phyloP scores from a whole-genome alignment of 2,329 filamentous ascomycete genomes.

The Talaromyces atroroseus region DNA sequence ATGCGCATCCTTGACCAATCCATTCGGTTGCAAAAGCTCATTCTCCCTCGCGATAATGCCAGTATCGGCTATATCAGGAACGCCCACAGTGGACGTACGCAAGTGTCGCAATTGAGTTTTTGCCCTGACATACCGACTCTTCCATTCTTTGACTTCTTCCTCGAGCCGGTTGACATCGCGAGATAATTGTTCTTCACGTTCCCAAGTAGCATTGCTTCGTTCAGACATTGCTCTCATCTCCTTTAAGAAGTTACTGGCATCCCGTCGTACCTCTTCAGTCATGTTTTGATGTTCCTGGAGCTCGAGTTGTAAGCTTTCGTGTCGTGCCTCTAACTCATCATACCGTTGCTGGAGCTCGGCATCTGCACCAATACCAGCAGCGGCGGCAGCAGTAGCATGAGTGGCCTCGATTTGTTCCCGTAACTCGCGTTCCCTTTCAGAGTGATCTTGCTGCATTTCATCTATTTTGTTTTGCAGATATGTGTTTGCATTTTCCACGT shows the following conservation, averaged over 20 bases:
- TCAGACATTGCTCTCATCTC: slow-evolving; percentile 87
- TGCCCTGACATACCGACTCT: slow-evolving; percentile 76
- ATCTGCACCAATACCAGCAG: slow-evolving; percentile 31
- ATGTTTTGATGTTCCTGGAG: slow-evolving; percentile 71
- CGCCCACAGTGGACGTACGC: slow-evolving; percentile 71
- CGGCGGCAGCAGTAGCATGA: slow-evolving; percentile 12
- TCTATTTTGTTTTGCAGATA: slow-evolving; percentile 75
- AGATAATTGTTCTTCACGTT: slow-evolving; percentile 74
- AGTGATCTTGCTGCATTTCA: slow-evolving; percentile 63
- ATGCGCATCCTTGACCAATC: slow-evolving; percentile 82
- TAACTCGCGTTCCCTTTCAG: slow-evolving; percentile 57
- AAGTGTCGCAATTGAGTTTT: slow-evolving; percentile 82
- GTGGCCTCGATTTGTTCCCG: slow-evolving; percentile 55
- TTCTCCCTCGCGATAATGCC: slow-evolving; percentile 59
- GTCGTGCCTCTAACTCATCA: slow-evolving; percentile 52
- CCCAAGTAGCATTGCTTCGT: slow-evolving; percentile 70
- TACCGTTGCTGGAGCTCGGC: slow-evolving; percentile 58
- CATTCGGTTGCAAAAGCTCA: slow-evolving; percentile 65
- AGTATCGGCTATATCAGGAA: slow-evolving; percentile 47
- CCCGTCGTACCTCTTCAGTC: slow-evolving; percentile 78
- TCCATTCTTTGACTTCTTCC: slow-evolving; percentile 82
- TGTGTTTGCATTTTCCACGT: slow-evolving; percentile 72
- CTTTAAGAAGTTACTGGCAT: slow-evolving; percentile 74
- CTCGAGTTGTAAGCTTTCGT: slow-evolving; percentile 61
- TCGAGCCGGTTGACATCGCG: slow-evolving; percentile 71